phyloP scores from a whole-genome alignment of 1,284 basidiomycete species.

The Cutaneotrichosporon mucoides region DNA sequence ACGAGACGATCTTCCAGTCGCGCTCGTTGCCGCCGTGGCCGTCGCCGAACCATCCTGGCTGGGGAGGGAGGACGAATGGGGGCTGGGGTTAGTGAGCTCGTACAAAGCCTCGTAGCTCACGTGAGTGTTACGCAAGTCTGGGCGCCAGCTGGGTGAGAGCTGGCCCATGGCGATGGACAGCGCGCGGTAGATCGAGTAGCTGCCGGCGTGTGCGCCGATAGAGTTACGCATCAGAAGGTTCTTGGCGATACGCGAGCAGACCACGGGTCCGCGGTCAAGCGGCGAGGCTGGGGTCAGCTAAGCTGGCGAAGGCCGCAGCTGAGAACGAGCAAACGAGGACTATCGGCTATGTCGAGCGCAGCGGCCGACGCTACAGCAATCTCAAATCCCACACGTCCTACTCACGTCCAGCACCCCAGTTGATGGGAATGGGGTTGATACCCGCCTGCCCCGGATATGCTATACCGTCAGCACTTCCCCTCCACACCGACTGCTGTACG shows the following conservation, averaged over 20 bases:
- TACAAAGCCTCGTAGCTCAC: conserved; percentile 18
- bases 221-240: conserved; percentile 89
- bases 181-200: conserved; percentile 91
- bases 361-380: too few species aligned
- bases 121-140: conserved; percentile 81
- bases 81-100: conserved; percentile 51
- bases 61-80: conserved; percentile 73
- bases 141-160: conserved; percentile 76
- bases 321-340: too few species aligned
- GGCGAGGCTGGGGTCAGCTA: conserved; percentile 25
- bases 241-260: conserved; percentile 78
- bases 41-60: conserved; percentile 73
- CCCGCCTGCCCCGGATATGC: conserved; percentile 69
- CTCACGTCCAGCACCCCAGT: conserved; percentile 69
- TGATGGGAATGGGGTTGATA: conserved; percentile 69
- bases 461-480: conserved; percentile 30
- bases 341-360: too few species aligned
- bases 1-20: conserved; percentile 73
- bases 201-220: conserved; percentile 87
- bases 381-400: too few species aligned
- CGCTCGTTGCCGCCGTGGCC: conserved; percentile 17
- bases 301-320: too few species aligned
- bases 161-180: conserved; percentile 87
- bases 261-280: conserved; percentile 69
- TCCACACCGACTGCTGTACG: background rate